These are phyloP conservation scores for Xylaria grammica DNA, from an alignment of 495 filamentous ascomycete species.

Conservation along the genomic window DNA sequence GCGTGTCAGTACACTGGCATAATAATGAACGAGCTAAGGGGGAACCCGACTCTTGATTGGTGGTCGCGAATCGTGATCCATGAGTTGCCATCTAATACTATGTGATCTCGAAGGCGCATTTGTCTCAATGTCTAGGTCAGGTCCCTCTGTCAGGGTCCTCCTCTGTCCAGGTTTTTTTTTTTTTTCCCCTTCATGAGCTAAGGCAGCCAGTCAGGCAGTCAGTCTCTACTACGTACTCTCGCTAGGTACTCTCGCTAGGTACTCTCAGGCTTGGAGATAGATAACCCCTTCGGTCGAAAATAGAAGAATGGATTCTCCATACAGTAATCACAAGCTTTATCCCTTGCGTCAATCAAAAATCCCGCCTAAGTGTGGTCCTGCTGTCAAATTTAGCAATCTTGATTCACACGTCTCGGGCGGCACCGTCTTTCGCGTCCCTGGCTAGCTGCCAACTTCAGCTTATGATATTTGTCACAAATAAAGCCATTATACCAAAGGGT, in stretches of 20 bases:
- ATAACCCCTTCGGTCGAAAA: not conserved
- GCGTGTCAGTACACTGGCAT: constrained; percentile 1
- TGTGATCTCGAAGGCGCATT: constrained; percentile 3
- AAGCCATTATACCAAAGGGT: constrained; percentile 18
- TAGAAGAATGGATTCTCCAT: constrained; percentile 11
- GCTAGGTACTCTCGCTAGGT: no score
- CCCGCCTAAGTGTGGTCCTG: constrained; percentile 8
- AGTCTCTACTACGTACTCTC: no score
- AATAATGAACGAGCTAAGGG: not conserved
- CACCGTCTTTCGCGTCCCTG: constrained; percentile 11
- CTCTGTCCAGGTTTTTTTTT: no score
- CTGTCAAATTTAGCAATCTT: constrained; percentile 25
- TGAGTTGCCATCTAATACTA: constrained; percentile 14
- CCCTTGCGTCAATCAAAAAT: not conserved
- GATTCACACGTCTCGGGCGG: constrained; percentile 20
- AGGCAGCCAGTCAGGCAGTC: no score
- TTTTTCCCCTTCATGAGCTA: no score
- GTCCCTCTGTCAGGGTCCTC: not conserved
- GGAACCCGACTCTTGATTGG: constrained; percentile 9
- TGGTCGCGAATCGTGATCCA: constrained; percentile 6
- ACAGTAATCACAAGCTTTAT: constrained; percentile 21
- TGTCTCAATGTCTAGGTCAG: not conserved
- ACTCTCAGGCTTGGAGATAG: no score
- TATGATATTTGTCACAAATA: constrained; percentile 22
- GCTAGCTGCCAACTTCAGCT: constrained; percentile 12